Base-by-base conservation (phyloP, 805 yeast genomes). In the Kazachstania kunashirensis region DNA sequence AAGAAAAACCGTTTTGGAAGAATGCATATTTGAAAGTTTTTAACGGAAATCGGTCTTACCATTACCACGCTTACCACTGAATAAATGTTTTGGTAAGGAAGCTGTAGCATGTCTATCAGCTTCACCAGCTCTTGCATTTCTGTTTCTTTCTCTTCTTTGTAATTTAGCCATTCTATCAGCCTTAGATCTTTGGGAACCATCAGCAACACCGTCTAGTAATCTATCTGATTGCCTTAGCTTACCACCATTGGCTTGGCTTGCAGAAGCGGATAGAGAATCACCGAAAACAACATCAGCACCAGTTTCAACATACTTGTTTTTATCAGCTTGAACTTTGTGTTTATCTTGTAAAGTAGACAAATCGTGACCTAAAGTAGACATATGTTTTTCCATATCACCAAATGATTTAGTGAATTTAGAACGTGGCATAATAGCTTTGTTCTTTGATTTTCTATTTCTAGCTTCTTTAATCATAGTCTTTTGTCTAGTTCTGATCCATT, bases 401-500 rank as follows among this genome's bases (percentile, higher is more conserved):
- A 76, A 76, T 10, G 85, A 69, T 48, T 82, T 84, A 58, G 82
- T 72, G 45, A 79, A 64, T 57, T 88, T 84, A 36, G 95, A 94
- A 64, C 94, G 77, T 37, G 96, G 95, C 79, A 85, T 79, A 30
- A 84, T 68, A 30, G 94, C 81, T 59, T 77, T 79, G 67, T 85
- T 84, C 67, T 85, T 84, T 27, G 89, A 76, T 66, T 84, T 88
- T 69, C 85, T 82, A 58, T 76, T 73, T 63, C 96, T 74, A 19
- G 92, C 83, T 44, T 83, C 94, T 52, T 78, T 77, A 55, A 81
- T 80, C 95, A 92, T 89, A 63, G 73, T 73, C 75, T 86, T 85
- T 69, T 88, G 96, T 61, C 85, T 88, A 60, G 85, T 77, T 65
- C 98, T 80, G 52, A 92, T 86, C 97, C 97, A 92, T 39, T 63